Base-by-base conservation (phyloP, 2,329 filamentous ascomycete species). In the Penicillium crustosum region DNA sequence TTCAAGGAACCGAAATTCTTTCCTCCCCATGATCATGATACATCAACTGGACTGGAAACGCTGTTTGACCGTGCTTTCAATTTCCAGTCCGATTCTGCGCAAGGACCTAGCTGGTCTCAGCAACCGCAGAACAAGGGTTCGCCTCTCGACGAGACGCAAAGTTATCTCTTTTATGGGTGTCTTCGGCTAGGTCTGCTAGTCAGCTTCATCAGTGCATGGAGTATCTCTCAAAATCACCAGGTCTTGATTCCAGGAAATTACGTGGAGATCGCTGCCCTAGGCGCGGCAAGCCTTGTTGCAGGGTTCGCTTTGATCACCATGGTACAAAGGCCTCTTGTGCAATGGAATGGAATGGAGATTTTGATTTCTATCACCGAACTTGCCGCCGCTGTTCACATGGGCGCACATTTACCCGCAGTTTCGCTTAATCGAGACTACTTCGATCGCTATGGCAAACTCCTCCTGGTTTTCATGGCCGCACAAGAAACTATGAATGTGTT, bases 1-100 rank as follows among this genome's bases (percentile, higher is more conserved):
- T 78, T 81, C 58, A 75, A 75, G n/a, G 70, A 73, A 6, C 78
- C 78, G 4, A 78, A 65, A 42, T 80, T 81, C 64, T 81, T 81
- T 51, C 75, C 77, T 5, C 66, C 63, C 39, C 70, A 72, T 57
- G 76, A 79, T 56, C 68, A 73, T 60, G 66, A 68, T 45, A 70
- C 73, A 21, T 76, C 78, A 27, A 81, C 79, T 27, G 79, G 78
- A 8, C 64, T 81, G 12, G 79, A 81, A 63, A 73, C 67, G 41
- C 63, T 81, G 25, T 80, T 81, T 64, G 75, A 78, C 48, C 70
- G 70, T 29, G 72, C 78, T 4, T 81, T 81, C 55, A 77, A 75
- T 66, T 68, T 72, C 54, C 65, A 70, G 48, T 59, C 70, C 15
- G 68, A 71, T 45, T 66, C 73, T 38, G 63, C 62, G 6, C 65